Percentiles rank a stretch among this genome's conserved stretches.
Evolutionary conservation across 306 rosid species (phyloP).

Genomic region (Abrus precatorius): DNA sequence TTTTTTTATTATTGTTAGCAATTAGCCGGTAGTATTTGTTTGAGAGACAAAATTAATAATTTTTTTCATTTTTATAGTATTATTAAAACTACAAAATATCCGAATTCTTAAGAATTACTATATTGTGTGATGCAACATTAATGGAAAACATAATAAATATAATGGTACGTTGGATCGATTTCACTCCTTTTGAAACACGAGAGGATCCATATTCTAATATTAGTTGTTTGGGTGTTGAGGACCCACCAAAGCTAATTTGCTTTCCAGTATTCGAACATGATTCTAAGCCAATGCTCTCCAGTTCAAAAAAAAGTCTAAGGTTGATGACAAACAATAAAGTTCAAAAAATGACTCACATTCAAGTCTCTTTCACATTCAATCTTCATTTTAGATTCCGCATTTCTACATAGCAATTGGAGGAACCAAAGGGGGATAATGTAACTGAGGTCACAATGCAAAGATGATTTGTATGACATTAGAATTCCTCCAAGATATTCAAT

Average conservation of each 20-base stretch:
- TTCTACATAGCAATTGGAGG: constrained; percentile 27
- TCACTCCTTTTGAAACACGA: no score
- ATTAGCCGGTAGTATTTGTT: no score
- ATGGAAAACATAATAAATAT: no score
- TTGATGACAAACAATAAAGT: background rate
- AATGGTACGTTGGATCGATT: no score
- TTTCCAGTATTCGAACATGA: background rate
- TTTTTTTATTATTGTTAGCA: no score
- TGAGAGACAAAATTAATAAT: no score
- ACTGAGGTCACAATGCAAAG: constrained; percentile 4
- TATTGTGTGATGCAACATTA: no score
- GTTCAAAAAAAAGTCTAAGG: background rate
- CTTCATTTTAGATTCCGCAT: constrained; percentile 2
- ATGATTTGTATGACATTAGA: background rate
- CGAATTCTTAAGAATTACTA: no score
- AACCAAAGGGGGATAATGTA: background rate
- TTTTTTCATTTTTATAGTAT: no score
- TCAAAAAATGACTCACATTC: background rate
- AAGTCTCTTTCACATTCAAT: background rate
- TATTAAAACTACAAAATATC: no score
- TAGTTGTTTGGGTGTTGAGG: background rate
- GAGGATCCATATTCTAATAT: no score
- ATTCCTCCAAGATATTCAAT: background rate
- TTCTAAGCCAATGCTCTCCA: background rate
- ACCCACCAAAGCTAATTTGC: constrained; percentile 4